These are phyloP conservation scores for Trypethelium eluteriae DNA, from an alignment of 495 filamentous ascomycete genomes.

Conservation along the genomic window DNA sequence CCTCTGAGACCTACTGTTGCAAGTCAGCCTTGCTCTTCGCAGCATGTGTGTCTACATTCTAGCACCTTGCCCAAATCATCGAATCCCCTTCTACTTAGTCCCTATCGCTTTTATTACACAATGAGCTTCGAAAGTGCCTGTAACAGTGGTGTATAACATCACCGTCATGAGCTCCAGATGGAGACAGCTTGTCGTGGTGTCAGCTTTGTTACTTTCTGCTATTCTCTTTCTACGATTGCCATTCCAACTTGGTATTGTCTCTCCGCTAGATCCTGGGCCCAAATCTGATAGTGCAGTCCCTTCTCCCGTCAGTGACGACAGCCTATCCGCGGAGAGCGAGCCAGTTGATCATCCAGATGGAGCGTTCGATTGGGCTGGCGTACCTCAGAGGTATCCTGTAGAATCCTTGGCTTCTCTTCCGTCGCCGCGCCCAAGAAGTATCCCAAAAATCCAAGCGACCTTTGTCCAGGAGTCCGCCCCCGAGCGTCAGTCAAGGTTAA, in stretches of 20 bases:
- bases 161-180: constrained; percentile 2
- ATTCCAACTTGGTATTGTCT: neutral
- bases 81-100: neutral
- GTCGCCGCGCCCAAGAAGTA: constrained; percentile 12
- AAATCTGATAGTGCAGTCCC: neutral
- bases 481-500: constrained; percentile 21
- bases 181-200: neutral
- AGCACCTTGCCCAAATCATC: neutral
- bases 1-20: no score
- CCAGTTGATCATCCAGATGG: neutral
- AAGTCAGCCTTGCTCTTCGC: no score
- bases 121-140: constrained; percentile 1
- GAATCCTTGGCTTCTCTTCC: constrained; percentile 16
- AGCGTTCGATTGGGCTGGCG: constrained; percentile 16
- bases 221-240: constrained; percentile 4
- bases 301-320: constrained; percentile 3
- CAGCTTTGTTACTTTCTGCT: neutral
- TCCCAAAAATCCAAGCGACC: constrained; percentile 28
- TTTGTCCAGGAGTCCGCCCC: constrained; percentile 26
- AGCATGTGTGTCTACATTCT: no score
- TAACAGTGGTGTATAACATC: neutral
- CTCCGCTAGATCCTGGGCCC: neutral
- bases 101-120: neutral
- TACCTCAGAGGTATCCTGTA: constrained; percentile 20
- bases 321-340: neutral